These are phyloP conservation scores for Russula emetica DNA, from an alignment of 768 basidiomycete genomes.

Conservation along the genomic window DNA sequence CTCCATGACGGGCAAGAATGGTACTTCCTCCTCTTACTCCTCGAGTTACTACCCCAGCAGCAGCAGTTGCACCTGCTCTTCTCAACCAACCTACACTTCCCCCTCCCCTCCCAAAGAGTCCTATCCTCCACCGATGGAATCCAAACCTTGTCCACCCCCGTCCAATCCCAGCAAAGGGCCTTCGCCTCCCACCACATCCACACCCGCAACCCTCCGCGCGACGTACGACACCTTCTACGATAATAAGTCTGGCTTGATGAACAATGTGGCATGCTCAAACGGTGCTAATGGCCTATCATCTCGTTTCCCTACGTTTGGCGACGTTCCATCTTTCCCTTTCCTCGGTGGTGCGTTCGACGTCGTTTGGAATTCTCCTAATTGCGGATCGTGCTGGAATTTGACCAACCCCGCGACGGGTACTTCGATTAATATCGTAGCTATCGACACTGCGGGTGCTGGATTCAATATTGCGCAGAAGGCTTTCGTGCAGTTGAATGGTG, in stretches of 20 bases:
- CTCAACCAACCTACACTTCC: neutral
- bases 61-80: neutral
- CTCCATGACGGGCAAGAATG: neutral
- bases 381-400: conserved; percentile 59
- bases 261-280: conserved; percentile 47
- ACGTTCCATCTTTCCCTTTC: conserved; percentile 53
- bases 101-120: too few relatives aligned
- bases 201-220: conserved; percentile 5
- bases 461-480: conserved; percentile 39
- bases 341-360: conserved; percentile 56
- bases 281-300: conserved; percentile 49
- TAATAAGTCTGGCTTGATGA: conserved; percentile 38
- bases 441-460: conserved; percentile 44
- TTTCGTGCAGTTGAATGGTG: conserved; percentile 33
- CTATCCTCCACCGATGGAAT: too few relatives aligned
- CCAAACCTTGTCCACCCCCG: too few relatives aligned
- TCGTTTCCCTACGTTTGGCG: conserved; percentile 46
- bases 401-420: conserved; percentile 41
- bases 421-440: conserved; percentile 47
- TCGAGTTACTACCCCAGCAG: neutral
- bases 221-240: conserved; percentile 52
- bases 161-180: neutral
- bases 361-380: conserved; percentile 47
- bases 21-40: neutral
- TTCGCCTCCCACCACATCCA: neutral